Base-by-base conservation (phyloP, 257 asterid species). In the Salvia rosmarinus region DNA sequence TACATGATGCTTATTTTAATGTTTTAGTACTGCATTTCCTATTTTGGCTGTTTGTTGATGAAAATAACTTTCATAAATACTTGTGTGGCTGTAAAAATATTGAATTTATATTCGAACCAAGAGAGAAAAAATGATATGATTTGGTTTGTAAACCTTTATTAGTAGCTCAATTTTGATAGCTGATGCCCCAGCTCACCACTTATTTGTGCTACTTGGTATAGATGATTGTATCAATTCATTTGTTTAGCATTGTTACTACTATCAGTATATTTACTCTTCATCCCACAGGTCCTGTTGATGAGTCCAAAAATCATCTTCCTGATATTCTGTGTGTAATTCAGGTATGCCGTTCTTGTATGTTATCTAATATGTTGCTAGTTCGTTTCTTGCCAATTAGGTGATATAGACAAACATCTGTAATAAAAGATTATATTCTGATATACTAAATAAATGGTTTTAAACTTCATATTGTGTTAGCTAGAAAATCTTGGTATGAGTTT, bases 111-210 rank as follows among this genome's bases (percentile, higher is more conserved):
- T n/a, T n/a, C n/a, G n/a, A n/a, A n/a, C n/a, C n/a, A n/a, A n/a
- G n/a, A n/a, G n/a, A n/a, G n/a, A n/a, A n/a, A n/a, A n/a, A n/a
- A n/a, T n/a, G n/a, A n/a, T n/a, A n/a, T n/a, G n/a, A n/a, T n/a
- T n/a, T n/a, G n/a, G n/a, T n/a, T n/a, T n/a, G n/a, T n/a, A n/a
- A n/a, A n/a, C n/a, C n/a, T n/a, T n/a, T n/a, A n/a, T n/a, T n/a
- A n/a, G n/a, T n/a, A n/a, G n/a, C n/a, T n/a, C n/a, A n/a, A n/a
- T n/a, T n/a, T 75, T 94, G 81, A 89, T 94, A 92, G 98, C 99
- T 49, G 99, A 94, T 89, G 98, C 98, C 81, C 99, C 99, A 2
- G 98, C 98, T 28, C 98, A 94, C 86, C 98, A 89, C 82, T 85
- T 94, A 86, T 94, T 94, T 88, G 99, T 91, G 80, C 83, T 94